Percentiles rank a stretch among this genome's conserved stretches.
These are phyloP conservation scores for Fusarium chlamydosporum DNA, from an alignment of 2,329 filamentous ascomycete genomes.

Conservation along the genomic window DNA sequence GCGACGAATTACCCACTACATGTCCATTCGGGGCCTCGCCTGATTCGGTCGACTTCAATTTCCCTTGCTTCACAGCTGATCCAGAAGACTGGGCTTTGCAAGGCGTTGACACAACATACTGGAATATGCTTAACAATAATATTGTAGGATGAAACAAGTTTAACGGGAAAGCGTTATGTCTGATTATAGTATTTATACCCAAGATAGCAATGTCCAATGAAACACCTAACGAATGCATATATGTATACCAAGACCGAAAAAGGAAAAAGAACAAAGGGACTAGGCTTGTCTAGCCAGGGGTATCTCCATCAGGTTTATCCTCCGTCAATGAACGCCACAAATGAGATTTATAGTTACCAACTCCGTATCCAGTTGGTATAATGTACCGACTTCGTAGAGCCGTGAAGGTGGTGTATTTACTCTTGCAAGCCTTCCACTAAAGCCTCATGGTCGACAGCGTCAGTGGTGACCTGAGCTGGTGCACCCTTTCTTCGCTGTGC, in stretches of 20 bases:
- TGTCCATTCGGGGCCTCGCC: slow-evolving; percentile 22
- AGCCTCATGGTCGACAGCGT: slow-evolving; percentile 70
- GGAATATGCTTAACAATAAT: slow-evolving; percentile 53
- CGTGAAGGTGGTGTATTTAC: slow-evolving; percentile 32
- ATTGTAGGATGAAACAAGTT: slow-evolving; percentile 13
- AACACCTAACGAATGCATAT: slow-evolving; percentile 41
- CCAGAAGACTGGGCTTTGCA: slow-evolving; percentile 59
- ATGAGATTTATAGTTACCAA: slow-evolving; percentile 40
- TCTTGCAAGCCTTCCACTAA: slow-evolving; percentile 69
- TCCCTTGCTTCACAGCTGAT: slow-evolving; percentile 52
- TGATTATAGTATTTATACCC: slow-evolving; percentile 44
- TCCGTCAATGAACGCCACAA: slow-evolving; percentile 46
- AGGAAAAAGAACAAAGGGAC: slow-evolving; percentile 39
- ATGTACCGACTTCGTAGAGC: slow-evolving; percentile 7
- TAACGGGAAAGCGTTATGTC: slow-evolving; percentile 9
- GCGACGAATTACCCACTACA: slow-evolving; percentile 12
- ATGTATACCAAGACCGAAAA: slow-evolving; percentile 20
- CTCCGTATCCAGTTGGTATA: slow-evolving; percentile 41
- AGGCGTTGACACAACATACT: slow-evolving; percentile 57
- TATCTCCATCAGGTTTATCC: slow-evolving; percentile 47
- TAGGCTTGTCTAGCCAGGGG: slow-evolving; percentile 48
- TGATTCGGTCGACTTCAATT: slow-evolving; percentile 37
- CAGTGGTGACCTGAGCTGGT: slow-evolving; percentile 70
- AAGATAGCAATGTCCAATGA: slow-evolving; percentile 21
- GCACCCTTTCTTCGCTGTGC: slow-evolving; percentile 65